Evolutionary conservation across 192 early-diverging fungal genomes (phyloP).

Genomic region (Backusella westeae): DNA sequence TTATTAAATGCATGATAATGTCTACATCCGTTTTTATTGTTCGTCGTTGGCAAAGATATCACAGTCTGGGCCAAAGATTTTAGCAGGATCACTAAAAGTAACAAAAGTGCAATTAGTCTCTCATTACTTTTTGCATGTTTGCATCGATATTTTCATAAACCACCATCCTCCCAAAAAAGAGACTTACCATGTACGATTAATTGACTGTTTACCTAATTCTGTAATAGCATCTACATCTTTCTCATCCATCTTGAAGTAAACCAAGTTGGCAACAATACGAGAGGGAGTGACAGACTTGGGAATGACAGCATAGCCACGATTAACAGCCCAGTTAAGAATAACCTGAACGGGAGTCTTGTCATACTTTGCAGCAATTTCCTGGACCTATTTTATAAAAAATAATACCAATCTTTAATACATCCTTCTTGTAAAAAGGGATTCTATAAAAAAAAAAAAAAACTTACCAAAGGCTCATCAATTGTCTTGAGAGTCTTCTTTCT

Average conservation of each 20-base stretch:
- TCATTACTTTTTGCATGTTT: too few species aligned
- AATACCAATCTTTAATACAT: neutral
- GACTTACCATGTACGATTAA: constrained; percentile 19
- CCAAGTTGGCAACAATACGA: constrained; percentile 54
- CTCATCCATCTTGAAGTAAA: constrained; percentile 35
- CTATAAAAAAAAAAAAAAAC: neutral
- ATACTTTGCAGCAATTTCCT: constrained; percentile 45
- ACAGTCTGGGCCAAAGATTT: neutral
- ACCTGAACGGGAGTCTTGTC: constrained; percentile 53
- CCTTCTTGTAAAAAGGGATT: neutral
- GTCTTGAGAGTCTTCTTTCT: constrained; percentile 41
- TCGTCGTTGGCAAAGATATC: neutral
- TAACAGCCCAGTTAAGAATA: constrained; percentile 53
- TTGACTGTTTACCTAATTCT: constrained; percentile 15
- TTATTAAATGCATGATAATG: neutral
- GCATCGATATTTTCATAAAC: neutral
- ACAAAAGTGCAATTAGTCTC: neutral
- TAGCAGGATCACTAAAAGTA: neutral
- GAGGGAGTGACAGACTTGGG: constrained; percentile 58
- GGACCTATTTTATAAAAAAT: constrained; percentile 27
- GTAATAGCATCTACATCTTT: constrained; percentile 21
- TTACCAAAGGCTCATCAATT: constrained; percentile 47
- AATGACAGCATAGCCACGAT: constrained; percentile 46
- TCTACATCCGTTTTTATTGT: neutral
- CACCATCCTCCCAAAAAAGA: neutral